These are phyloP conservation scores for Monocercomonoides exilis DNA, from an alignment of 78 protist species.

Conservation along the genomic window DNA sequence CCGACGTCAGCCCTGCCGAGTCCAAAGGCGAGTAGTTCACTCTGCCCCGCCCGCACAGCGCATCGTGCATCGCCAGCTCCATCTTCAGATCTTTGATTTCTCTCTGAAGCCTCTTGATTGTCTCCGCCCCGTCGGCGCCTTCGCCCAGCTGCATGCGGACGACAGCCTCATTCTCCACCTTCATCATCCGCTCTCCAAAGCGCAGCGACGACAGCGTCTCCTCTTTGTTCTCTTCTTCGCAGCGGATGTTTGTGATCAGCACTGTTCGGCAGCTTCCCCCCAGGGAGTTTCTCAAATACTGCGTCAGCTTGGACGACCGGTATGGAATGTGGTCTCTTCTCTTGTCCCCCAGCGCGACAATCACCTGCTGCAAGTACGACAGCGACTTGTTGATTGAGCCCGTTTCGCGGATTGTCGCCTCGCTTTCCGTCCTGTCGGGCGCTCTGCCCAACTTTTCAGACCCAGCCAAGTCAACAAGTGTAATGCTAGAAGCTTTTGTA, in stretches of 20 bases:
- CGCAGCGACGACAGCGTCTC: constrained; percentile 22
- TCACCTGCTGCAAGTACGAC: constrained; percentile 61
- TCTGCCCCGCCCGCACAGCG: constrained; percentile 29
- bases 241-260: constrained; percentile 43
- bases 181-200: constrained; percentile 62
- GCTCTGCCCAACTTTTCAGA: constrained; percentile 54
- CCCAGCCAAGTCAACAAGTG: constrained; percentile 63
- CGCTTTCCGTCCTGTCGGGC: background rate
- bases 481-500: background rate
- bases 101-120: constrained; percentile 20
- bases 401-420: background rate
- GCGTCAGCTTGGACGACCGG: constrained; percentile 60
- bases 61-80: constrained; percentile 73
- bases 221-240: background rate
- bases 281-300: constrained; percentile 47
- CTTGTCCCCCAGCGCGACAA: constrained; percentile 47
- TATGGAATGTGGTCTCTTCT: constrained; percentile 54
- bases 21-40: constrained; percentile 5
- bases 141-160: constrained; percentile 51
- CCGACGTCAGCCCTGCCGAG: background rate
- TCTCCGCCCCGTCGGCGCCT: constrained; percentile 13
- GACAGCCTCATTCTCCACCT: constrained; percentile 35
- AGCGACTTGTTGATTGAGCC: constrained; percentile 60
- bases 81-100: constrained; percentile 44
- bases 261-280: constrained; percentile 53